These are phyloP conservation scores for Helianthus tuberosus DNA, from an alignment of 129 eudicot species.

Conservation along the genomic window DNA sequence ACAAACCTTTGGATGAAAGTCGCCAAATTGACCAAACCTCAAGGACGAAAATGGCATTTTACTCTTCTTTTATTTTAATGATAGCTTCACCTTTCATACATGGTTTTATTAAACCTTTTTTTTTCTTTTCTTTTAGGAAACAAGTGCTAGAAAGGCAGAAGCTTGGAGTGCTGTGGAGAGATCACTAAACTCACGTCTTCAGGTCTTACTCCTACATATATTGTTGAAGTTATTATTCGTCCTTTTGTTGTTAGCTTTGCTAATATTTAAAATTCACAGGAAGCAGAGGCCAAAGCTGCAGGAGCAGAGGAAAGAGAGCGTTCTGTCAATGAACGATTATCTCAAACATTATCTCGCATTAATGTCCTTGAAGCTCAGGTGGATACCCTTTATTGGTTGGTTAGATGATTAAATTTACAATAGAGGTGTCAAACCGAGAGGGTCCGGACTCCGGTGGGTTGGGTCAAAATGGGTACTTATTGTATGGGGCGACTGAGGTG, in stretches of 20 bases:
- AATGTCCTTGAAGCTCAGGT: slow-evolving; percentile 99
- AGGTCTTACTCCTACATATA: slow-evolving; percentile 51
- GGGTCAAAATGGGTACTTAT: background rate
- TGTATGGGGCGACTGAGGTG: background rate
- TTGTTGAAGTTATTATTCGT: background rate
- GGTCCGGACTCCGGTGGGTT: slow-evolving; percentile 1
- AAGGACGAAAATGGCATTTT: too few relatives aligned
- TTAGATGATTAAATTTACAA: slow-evolving; percentile 20
- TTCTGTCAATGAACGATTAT: slow-evolving; percentile 79
- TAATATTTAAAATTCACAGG: slow-evolving; percentile 48
- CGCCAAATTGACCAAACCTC: too few relatives aligned
- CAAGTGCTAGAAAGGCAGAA: slow-evolving; percentile 80
- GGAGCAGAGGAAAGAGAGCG: slow-evolving; percentile 94
- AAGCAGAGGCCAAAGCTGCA: slow-evolving; percentile 96
- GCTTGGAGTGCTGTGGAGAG: slow-evolving; percentile 98
- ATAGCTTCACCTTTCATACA: background rate
- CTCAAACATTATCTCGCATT: slow-evolving; percentile 90
- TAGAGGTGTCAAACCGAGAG: background rate
- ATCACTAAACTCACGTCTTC: slow-evolving; percentile 83
- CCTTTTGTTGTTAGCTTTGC: slow-evolving; percentile 4
- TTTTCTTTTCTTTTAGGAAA: slow-evolving; percentile 54
- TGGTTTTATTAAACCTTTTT: background rate
- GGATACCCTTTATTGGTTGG: slow-evolving; percentile 17
- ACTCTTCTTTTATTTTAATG: slow-evolving; percentile 1
- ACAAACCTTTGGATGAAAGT: too few relatives aligned